These are phyloP conservation scores for Microdochium bolleyi DNA, from an alignment of 2,329 filamentous ascomycete genomes.

Conservation along the genomic window DNA sequence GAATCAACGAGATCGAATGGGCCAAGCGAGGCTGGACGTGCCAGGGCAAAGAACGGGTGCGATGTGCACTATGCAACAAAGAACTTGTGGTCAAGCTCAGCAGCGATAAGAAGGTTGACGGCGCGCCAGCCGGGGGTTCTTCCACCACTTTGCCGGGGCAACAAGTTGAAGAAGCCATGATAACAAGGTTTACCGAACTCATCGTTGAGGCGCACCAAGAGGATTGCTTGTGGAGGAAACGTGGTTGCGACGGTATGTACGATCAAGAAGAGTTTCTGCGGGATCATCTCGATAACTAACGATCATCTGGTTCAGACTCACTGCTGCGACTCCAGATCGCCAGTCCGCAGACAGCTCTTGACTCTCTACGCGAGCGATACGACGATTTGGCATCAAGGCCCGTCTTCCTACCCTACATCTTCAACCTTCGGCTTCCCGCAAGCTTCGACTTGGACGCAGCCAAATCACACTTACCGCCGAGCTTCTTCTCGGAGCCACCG, in stretches of 20 bases:
- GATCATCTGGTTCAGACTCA: conserved; percentile 33
- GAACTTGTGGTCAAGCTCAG: conserved; percentile 68
- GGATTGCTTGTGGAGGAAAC: conserved; percentile 77
- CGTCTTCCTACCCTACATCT: conserved; percentile 51
- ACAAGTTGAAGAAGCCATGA: conserved; percentile 61
- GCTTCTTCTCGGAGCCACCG: conserved; percentile 44
- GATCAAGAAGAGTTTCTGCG: neutral
- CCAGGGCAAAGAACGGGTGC: conserved; percentile 72
- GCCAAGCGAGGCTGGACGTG: conserved; percentile 90
- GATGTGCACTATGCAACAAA: conserved; percentile 77
- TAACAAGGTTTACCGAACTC: conserved; percentile 67
- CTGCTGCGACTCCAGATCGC: conserved; percentile 56
- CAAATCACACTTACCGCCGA: conserved; percentile 39
- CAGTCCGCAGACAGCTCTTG: conserved; percentile 50
- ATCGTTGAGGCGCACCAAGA: conserved; percentile 70
- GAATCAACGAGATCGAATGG: conserved; percentile 86
- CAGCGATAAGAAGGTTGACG: conserved; percentile 44
- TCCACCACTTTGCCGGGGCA: neutral
- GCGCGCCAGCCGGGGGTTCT: conserved; percentile 41
- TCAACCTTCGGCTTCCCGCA: conserved; percentile 51
- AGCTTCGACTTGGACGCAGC: conserved; percentile 41
- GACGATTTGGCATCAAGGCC: conserved; percentile 48
- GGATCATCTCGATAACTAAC: conserved; percentile 5
- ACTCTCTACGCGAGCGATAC: conserved; percentile 55
- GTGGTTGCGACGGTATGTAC: conserved; percentile 71